Conservation (phyloP, 108 stramenopile genomes). For the Cyclostephanos invisitatus region DNA sequence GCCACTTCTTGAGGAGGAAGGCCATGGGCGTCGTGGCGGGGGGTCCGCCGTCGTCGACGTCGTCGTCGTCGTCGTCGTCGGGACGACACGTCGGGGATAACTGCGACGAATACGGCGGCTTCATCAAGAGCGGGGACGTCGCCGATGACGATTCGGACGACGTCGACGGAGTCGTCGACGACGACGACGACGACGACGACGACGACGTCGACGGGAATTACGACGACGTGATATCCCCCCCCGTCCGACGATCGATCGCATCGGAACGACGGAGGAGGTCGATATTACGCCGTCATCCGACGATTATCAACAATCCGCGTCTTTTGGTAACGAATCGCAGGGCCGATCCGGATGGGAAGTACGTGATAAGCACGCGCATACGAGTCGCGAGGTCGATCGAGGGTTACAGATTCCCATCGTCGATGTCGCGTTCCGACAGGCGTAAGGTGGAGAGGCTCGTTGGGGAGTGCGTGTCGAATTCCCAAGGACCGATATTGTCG, state of each 20-base stretch:
- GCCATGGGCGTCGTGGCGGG: neutral
- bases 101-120: neutral
- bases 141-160: neutral
- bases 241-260: neutral
- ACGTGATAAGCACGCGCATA: conserved; percentile 88
- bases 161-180: neutral
- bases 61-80: neutral
- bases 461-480: conserved; percentile 56
- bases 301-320: conserved; percentile 65
- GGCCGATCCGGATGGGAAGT: conserved; percentile 78
- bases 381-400: conserved; percentile 83
- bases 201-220: neutral
- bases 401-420: conserved; percentile 81
- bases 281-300: conserved; percentile 56
- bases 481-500: conserved; percentile 25
- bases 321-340: conserved; percentile 58
- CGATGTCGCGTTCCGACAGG: conserved; percentile 64
- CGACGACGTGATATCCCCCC: neutral
- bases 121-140: neutral
- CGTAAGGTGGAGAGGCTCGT: conserved; percentile 57
- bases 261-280: neutral
- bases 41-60: neutral
- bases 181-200: neutral
- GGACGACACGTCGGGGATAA: neutral
- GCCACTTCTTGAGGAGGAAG: conserved; percentile 19